Percentiles rank a stretch among this genome's conserved stretches.
Evolutionary conservation across 2,329 filamentous ascomycete genomes (phyloP).

Genomic region (Fusarium verticillioides): DNA sequence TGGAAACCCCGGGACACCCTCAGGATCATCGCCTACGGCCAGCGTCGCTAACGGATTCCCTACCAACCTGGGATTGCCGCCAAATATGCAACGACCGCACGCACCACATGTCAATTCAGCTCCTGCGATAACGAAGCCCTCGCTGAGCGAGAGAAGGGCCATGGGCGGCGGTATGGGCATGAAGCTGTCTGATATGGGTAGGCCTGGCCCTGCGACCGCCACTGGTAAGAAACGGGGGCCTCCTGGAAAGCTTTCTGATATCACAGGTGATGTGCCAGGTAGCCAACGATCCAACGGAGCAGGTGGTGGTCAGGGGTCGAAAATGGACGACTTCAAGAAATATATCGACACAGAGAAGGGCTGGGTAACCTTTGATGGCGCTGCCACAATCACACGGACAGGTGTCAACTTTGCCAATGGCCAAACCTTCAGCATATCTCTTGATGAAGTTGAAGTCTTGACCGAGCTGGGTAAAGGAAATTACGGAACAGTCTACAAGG

Average conservation of each 20-base stretch:
- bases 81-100: slow-evolving; percentile 56
- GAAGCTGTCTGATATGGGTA: slow-evolving; percentile 66
- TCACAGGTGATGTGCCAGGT: slow-evolving; percentile 43
- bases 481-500: slow-evolving; percentile 98
- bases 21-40: slow-evolving; percentile 48
- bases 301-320: slow-evolving; percentile 54
- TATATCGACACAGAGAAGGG: slow-evolving; percentile 93
- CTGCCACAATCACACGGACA: slow-evolving; percentile 86
- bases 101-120: slow-evolving; percentile 65
- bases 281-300: slow-evolving; percentile 49
- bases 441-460: slow-evolving; percentile 93
- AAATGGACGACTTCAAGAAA: slow-evolving; percentile 73
- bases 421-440: slow-evolving; percentile 89
- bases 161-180: slow-evolving; percentile 54
- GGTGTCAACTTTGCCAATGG: slow-evolving; percentile 95
- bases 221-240: slow-evolving; percentile 49
- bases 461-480: slow-evolving; percentile 97
- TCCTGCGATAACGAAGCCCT: slow-evolving; percentile 62
- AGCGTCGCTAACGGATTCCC: slow-evolving; percentile 57
- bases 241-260: slow-evolving; percentile 57
- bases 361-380: slow-evolving; percentile 91
- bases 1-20: slow-evolving; percentile 47
- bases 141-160: slow-evolving; percentile 74
- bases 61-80: slow-evolving; percentile 56
- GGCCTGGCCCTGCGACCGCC: slow-evolving; percentile 31